phyloP scores from a whole-genome alignment of 768 basidiomycete genomes.

The Lepiota brunneoincarnata region DNA sequence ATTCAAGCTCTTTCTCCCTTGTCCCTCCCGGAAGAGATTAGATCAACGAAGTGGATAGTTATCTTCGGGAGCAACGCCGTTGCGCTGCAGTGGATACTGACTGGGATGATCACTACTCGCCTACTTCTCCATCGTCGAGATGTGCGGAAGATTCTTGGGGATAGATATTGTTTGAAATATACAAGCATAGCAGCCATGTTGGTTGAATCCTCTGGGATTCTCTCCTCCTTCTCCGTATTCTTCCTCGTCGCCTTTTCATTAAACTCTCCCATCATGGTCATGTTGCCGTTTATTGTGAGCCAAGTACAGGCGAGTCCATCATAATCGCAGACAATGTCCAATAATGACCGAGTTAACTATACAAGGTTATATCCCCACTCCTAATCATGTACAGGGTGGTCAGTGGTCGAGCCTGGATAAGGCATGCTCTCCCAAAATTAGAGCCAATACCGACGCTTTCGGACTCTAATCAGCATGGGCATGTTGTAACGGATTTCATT shows the following conservation, averaged over 20 bases:
- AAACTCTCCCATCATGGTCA: neutral
- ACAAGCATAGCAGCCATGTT: conserved; percentile 4
- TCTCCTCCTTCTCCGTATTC: neutral
- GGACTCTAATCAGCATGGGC: too few species aligned
- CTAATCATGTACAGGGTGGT: neutral
- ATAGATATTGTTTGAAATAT: neutral
- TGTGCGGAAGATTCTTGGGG: neutral
- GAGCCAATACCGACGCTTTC: neutral
- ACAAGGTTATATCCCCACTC: conserved; percentile 1
- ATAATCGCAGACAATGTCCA: neutral
- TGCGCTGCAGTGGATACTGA: neutral
- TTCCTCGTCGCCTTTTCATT: neutral
- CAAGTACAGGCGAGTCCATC: neutral
- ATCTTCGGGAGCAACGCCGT: neutral
- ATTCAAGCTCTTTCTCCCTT: neutral
- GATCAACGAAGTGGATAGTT: neutral
- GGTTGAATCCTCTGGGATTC: neutral
- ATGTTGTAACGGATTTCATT: neutral
- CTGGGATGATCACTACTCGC: neutral
- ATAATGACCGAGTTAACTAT: neutral
- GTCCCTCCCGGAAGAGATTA: neutral
- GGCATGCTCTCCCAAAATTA: neutral
- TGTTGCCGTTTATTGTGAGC: neutral
- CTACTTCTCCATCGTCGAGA: neutral
- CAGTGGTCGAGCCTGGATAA: neutral